Conservation (phyloP, 257 asterid species). For the Nicotiana sylvestris region DNA sequence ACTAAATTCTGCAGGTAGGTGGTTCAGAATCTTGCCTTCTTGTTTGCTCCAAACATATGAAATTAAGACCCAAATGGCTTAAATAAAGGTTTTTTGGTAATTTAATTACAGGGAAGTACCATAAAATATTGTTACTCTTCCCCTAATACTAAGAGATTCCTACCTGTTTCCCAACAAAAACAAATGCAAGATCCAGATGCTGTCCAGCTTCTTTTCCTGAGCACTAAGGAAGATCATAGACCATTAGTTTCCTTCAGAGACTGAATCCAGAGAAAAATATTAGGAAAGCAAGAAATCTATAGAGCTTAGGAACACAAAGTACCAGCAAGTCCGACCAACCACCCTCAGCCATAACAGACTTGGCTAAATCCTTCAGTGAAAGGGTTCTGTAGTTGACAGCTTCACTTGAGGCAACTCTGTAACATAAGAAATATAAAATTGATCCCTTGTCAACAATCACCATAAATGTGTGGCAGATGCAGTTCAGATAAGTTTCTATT, state of each 20-base stretch:
- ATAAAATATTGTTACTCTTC: neutral
- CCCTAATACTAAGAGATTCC: constrained; percentile 6
- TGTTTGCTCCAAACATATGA: constrained; percentile 10
- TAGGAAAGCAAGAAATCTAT: neutral
- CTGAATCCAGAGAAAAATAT: neutral
- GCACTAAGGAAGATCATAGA: constrained; percentile 55
- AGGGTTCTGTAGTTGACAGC: constrained; percentile 70
- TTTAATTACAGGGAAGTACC: neutral
- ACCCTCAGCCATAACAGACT: constrained; percentile 73
- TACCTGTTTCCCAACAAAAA: constrained; percentile 88
- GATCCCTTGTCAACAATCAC: neutral
- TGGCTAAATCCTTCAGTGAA: constrained; percentile 66
- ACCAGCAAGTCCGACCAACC: constrained; percentile 90
- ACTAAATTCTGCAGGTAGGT: neutral
- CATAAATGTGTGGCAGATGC: neutral
- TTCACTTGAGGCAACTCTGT: constrained; percentile 44
- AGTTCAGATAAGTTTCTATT: neutral
- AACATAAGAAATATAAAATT: constrained; percentile 5
- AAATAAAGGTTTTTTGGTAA: neutral
- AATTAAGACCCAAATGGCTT: neutral
- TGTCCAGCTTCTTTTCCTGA: constrained; percentile 45
- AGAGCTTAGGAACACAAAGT: neutral
- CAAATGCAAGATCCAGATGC: constrained; percentile 61
- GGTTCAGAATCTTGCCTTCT: constrained; percentile 14
- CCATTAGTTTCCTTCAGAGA: constrained; percentile 12